Base-by-base conservation (phyloP, 106 monocot genomes). In the Acorus calamus region DNA sequence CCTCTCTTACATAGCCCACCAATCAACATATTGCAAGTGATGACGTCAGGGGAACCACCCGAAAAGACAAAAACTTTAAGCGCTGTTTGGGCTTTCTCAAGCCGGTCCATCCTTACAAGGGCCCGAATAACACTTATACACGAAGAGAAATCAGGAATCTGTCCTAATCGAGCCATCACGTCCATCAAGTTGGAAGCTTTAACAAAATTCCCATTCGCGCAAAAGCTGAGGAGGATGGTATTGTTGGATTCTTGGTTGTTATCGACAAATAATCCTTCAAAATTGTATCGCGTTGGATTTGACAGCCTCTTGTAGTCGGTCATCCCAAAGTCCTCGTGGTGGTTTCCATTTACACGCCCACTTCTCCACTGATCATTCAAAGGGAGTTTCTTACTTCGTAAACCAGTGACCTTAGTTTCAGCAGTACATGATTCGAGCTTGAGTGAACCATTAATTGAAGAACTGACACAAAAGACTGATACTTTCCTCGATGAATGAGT, bases 21-120 rank as follows among this genome's bases (percentile, higher is more conserved):
- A 11, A 92, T 74, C 69, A 92, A 69, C 65, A 81, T 92, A 59
- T 92, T 92, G 72, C 69, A 87, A 12, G 84, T 92, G 50, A 84
- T 87, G 53, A 80, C 72, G 64, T 92, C 92, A 0, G 92, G 79
- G 8, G 75, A 56, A 6, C 84, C 86, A 14, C 92, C 92, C 5
- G 84, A 84, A 69, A 92, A 65, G 53, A 86, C 68, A 76, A 84
- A 69, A 49, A 84, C 55, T 8, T 73, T 14, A 56, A 84, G 72
- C 50, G 82, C 64, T 11, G 68, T 64, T 11, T 14, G 61, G 7
- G 87, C 92, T 56, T 84, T 81, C 41, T 82, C 79, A 28, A 80
- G 11, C 58, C 75, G 76, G 56, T 80, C 62, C 6, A 46, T 58
- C 58, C 81, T 87, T 44, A 80, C 81, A 0, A 92, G 66, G 3